Evolutionary conservation across 352 stramenopile species (phyloP), one percentile per base, ranked within the genome.

Genomic region (Plasmopara viticola): DNA sequence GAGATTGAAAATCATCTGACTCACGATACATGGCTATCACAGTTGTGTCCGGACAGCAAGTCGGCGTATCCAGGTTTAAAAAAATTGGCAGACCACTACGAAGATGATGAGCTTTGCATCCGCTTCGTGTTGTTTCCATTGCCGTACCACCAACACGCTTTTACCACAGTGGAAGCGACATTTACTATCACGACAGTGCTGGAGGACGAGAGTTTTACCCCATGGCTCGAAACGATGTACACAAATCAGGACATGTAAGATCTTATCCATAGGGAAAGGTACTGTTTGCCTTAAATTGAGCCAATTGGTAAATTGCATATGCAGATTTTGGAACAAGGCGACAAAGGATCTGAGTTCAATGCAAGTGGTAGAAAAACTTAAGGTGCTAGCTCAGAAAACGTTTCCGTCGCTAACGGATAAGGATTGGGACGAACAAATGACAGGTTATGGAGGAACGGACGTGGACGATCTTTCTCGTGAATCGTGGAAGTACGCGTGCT

Each of bases 401-500:
- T 90, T 88, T 48, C 68, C 81, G 8, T 44, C 40, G 4, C 53
- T 91, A 28, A 80, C 68, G 6, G 53, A 75, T 15, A 51, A 66
- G 37, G 62, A 87, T 30, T 91, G 81, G 81, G 66, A 74, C 5
- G 61, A 74, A 31, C 72, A 72, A 2, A 88, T 91, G 76, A 79
- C 74, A 1, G 74, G 76, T 9, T 84, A 79, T 43, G 81, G 81
- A n/a, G 76, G 76, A 40, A 87, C 76, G 6, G 50, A 78, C 20
- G 75, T 72, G 0, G 76, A 90, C 53, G 63, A 74, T 14, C 50
- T 66, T 8, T 64, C 72, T 9, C 72, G 81, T 10, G 62, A 70
- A 13, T 62, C 71, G 15, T 92, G 81, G 81, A 89, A 92, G 51
- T 89, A 90, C 51, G 57, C 72, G 25, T 89, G 78, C 53, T 75